Conservation (phyloP, 345 rosid species). For the Eucalyptus virginea region DNA sequence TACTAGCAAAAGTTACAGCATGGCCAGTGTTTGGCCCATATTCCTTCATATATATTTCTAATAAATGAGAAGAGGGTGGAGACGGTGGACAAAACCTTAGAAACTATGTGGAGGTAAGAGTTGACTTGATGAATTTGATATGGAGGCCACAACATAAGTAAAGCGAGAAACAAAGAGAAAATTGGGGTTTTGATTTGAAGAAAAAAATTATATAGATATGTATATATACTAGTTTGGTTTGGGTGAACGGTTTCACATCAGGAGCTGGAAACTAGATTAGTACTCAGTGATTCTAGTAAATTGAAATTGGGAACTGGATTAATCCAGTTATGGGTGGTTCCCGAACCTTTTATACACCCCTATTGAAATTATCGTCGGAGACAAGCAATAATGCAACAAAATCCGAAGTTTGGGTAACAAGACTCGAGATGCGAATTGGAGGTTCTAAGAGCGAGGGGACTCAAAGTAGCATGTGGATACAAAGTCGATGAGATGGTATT, state of each 20-base stretch:
- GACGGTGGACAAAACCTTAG: background rate
- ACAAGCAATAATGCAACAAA: background rate
- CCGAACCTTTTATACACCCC: too few relatives aligned
- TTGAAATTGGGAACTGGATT: rapidly evolving
- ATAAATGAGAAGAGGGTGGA: background rate
- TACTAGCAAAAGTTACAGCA: background rate
- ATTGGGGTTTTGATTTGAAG: too few relatives aligned
- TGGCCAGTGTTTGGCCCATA: background rate
- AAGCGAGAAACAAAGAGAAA: background rate
- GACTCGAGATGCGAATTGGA: background rate
- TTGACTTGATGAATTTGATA: background rate
- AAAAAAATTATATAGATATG: too few relatives aligned
- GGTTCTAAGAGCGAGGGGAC: background rate
- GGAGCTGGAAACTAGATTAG: too few relatives aligned
- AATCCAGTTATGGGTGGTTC: rapidly evolving
- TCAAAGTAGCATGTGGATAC: background rate
- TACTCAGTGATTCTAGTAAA: too few relatives aligned
- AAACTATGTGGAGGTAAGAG: background rate
- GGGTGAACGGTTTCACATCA: too few relatives aligned
- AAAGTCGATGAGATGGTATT: background rate
- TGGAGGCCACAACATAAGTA: background rate
- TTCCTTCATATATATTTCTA: background rate
- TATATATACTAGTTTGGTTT: too few relatives aligned
- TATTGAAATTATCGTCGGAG: background rate
- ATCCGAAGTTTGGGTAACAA: background rate